A percentile compares a stretch with the other conserved stretches of the same genome.
phyloP scores from a whole-genome alignment of 352 stramenopile genomes.

The Elongisporangium prolatum region DNA sequence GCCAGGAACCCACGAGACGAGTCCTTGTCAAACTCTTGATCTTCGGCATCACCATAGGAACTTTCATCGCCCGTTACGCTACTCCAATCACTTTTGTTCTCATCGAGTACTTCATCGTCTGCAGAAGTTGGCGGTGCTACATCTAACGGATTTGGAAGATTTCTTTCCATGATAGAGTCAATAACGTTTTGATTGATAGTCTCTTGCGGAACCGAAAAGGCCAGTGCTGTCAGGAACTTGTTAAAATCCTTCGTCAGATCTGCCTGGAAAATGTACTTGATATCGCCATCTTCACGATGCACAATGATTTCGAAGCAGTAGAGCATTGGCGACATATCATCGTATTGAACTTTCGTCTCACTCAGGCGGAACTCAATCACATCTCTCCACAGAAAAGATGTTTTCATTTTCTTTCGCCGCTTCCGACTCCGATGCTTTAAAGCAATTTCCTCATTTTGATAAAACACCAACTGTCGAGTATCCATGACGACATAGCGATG shows the following conservation, averaged over 20 bases:
- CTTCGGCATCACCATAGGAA: conserved; percentile 70
- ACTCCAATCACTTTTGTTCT: conserved; percentile 77
- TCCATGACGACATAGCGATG: conserved; percentile 84
- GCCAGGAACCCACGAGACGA: conserved; percentile 19
- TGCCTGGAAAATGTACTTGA: conserved; percentile 81
- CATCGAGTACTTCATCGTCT: conserved; percentile 45
- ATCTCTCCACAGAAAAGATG: conserved; percentile 64
- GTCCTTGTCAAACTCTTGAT: conserved; percentile 65
- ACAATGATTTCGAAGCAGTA: conserved; percentile 80
- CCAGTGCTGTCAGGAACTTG: conserved; percentile 64
- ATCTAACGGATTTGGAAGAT: conserved; percentile 53
- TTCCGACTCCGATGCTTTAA: conserved; percentile 76
- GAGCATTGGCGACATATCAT: conserved; percentile 76
- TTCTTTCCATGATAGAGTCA: conserved; percentile 51
- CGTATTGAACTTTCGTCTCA: conserved; percentile 70
- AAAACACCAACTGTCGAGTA: conserved; percentile 65
- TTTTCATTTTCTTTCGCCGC: conserved; percentile 74
- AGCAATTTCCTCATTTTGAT: conserved; percentile 75
- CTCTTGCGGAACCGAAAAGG: conserved; percentile 61
- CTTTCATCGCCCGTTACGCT: conserved; percentile 85
- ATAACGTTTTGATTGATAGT: conserved; percentile 63
- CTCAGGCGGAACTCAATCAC: conserved; percentile 58
- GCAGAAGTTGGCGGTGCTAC: conserved; percentile 14
- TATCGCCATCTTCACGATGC: conserved; percentile 37
- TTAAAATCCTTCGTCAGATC: conserved; percentile 74